Percentiles rank a stretch among this genome's conserved stretches.
These are phyloP conservation scores for Tetracladium setigerum DNA, from an alignment of 495 filamentous ascomycete species.

Conservation along the genomic window DNA sequence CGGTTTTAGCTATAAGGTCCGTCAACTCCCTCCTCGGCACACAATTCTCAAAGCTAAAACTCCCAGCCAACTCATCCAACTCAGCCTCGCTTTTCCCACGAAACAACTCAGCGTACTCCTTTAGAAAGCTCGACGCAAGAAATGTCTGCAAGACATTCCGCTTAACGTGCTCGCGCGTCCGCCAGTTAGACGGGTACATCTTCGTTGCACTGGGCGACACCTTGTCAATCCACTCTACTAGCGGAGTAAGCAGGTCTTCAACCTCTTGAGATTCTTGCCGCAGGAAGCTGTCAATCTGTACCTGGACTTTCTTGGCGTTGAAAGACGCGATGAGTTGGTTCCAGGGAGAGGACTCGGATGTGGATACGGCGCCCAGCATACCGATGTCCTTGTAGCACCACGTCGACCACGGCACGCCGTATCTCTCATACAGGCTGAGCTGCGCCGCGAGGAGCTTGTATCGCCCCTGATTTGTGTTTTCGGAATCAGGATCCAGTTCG, in stretches of 20 bases:
- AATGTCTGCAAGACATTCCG: conserved; percentile 44
- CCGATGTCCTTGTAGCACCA: conserved; percentile 62
- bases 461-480: conserved; percentile 40
- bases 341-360: conserved; percentile 37
- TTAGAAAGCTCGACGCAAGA: conserved; percentile 40
- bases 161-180: conserved; percentile 43
- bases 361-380: conserved; percentile 51
- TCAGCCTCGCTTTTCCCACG: conserved; percentile 39
- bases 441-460: conserved; percentile 51
- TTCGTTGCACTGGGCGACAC: conserved; percentile 25
- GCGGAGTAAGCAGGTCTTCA: conserved; percentile 22
- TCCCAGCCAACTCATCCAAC: conserved; percentile 46
- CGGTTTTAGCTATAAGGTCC: conserved; percentile 34
- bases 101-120: conserved; percentile 52
- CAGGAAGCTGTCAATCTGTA: conserved; percentile 52
- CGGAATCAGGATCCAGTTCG: conserved; percentile 26
- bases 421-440: conserved; percentile 42
- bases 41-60: conserved; percentile 49
- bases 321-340: conserved; percentile 41
- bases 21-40: conserved; percentile 46
- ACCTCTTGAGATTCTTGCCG: conserved; percentile 21
- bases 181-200: conserved; percentile 48
- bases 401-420: conserved; percentile 48
- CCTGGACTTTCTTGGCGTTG: conserved; percentile 44
- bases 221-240: conserved; percentile 16